phyloP scores from a whole-genome alignment of 1,284 basidiomycete genomes.

The Ustilago bromivora region DNA sequence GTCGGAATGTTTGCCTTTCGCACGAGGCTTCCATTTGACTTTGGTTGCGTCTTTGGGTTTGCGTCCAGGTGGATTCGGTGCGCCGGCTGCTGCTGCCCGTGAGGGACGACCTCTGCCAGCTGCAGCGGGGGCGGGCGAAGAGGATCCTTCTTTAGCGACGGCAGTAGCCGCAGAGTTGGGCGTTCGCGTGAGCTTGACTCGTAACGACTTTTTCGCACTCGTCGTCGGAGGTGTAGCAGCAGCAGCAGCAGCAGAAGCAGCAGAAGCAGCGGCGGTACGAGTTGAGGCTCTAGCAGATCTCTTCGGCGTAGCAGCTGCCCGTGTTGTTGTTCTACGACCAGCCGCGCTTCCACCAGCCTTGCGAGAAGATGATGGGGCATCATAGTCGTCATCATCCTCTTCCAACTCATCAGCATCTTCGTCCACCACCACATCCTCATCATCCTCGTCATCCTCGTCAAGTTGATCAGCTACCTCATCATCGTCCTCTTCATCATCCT shows the following conservation, averaged over 20 bases:
- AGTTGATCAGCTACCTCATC: constrained; percentile 33
- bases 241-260: neutral
- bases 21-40: constrained; percentile 42
- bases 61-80: constrained; percentile 9
- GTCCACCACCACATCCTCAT: constrained; percentile 60
- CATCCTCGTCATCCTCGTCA: constrained; percentile 35
- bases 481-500: constrained; percentile 37
- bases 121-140: constrained; percentile 14
- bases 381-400: constrained; percentile 59
- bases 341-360: constrained; percentile 3
- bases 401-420: constrained; percentile 65
- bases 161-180: constrained; percentile 19
- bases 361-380: constrained; percentile 39
- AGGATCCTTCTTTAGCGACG: constrained; percentile 6
- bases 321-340: neutral
- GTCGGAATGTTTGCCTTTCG: constrained; percentile 22
- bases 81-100: neutral
- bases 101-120: constrained; percentile 4
- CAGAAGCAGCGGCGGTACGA: constrained; percentile 11
- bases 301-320: constrained; percentile 18
- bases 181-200: constrained; percentile 46
- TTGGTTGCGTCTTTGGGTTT: constrained; percentile 35
- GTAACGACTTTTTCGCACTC: constrained; percentile 37
- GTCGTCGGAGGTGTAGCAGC: neutral
- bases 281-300: constrained; percentile 24